Evolutionary conservation across 1,284 basidiomycete species (phyloP).

Genomic region (Agaricales sp.): DNA sequence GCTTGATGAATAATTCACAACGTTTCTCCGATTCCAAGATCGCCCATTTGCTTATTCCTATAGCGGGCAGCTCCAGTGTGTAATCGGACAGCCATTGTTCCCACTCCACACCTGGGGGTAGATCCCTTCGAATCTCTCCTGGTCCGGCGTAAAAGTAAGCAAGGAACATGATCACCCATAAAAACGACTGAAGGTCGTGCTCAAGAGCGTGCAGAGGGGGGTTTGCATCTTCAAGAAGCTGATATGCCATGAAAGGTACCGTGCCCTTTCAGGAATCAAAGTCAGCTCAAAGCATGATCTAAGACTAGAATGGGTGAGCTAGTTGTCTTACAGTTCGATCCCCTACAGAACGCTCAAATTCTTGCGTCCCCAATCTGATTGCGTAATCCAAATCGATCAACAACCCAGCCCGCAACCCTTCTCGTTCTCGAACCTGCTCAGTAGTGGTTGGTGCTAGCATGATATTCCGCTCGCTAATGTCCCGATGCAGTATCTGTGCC

Average conservation of each 20-base stretch:
- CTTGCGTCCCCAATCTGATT: not conserved
- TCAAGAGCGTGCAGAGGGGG: not conserved
- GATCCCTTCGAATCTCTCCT: not conserved
- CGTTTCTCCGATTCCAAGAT: not conserved
- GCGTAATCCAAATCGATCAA: not conserved
- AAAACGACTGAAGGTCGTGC: not conserved
- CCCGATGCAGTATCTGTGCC: not conserved
- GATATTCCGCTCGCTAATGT: not conserved
- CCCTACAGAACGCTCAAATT: not conserved
- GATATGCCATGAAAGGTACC: not conserved
- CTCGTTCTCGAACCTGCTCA: not conserved
- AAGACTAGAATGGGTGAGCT: no score
- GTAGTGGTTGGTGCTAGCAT: not conserved
- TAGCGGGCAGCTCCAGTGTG: no score
- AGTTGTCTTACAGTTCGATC: not conserved
- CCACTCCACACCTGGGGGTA: not conserved
- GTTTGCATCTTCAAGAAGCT: not conserved
- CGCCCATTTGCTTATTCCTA: not conserved
- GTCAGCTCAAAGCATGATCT: no score
- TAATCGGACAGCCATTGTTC: not conserved
- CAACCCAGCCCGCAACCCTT: not conserved
- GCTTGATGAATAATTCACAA: not conserved
- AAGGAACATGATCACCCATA: not conserved
- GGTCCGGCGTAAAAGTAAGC: not conserved
- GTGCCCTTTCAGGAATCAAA: no score